Conservation (phyloP, 768 basidiomycete species). For the Sporobolomyces pararoseus region DNA sequence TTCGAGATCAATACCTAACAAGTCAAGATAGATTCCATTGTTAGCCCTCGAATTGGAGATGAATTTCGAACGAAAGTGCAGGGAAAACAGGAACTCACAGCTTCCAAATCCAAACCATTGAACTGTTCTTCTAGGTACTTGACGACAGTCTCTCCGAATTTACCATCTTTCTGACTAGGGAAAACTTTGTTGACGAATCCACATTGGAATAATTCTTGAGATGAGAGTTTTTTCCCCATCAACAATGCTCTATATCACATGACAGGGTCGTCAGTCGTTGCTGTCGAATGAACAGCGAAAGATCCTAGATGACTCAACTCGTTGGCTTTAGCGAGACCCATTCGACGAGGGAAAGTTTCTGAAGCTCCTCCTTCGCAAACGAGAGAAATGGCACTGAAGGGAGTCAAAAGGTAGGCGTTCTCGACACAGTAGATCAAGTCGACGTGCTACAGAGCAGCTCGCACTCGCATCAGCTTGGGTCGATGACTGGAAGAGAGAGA, state of each 20-base stretch:
- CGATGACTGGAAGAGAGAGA: neutral
- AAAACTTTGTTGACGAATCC: constrained; percentile 63
- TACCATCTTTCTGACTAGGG: constrained; percentile 1
- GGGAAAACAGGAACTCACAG: too few species aligned
- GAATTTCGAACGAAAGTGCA: too few species aligned
- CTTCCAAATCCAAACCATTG: constrained; percentile 16
- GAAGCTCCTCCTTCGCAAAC: constrained; percentile 67
- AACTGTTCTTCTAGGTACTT: constrained; percentile 23
- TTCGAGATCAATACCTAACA: constrained; percentile 24
- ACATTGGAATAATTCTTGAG: constrained; percentile 59
- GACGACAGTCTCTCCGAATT: constrained; percentile 20
- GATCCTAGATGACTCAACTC: constrained; percentile 49
- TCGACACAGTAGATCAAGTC: constrained; percentile 69
- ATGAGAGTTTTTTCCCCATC: constrained; percentile 64
- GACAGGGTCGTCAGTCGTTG: neutral
- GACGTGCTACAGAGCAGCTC: constrained; percentile 59
- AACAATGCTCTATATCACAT: constrained; percentile 54
- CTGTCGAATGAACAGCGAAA: neutral
- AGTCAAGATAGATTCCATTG: neutral
- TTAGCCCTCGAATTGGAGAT: too few species aligned
- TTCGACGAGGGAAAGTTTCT: constrained; percentile 64
- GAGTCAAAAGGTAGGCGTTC: constrained; percentile 61
- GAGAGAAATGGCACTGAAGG: constrained; percentile 67
- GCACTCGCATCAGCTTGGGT: neutral
- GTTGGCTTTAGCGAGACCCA: constrained; percentile 61